Conservation (phyloP, 495 filamentous ascomycete genomes). For the Clohesyomyces aquaticus region DNA sequence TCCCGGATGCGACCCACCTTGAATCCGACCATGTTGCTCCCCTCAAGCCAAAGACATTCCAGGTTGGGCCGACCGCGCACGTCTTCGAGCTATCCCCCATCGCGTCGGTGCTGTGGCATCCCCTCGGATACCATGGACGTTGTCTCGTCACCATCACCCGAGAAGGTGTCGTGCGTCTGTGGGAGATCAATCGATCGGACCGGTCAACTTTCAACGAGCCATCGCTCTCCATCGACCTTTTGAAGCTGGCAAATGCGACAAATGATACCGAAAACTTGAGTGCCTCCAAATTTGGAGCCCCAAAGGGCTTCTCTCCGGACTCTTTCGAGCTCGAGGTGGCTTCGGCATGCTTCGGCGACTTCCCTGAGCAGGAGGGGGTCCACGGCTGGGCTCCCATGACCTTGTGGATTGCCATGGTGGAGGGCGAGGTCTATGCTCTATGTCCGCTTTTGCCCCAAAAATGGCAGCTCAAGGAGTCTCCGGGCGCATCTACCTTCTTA, state of each 20-base stretch:
- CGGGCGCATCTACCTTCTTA: slow-evolving; percentile 69
- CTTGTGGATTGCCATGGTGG: slow-evolving; percentile 85
- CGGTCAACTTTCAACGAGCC: slow-evolving; percentile 82
- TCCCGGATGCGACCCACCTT: slow-evolving; percentile 77
- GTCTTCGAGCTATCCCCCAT: slow-evolving; percentile 79
- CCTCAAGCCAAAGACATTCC: slow-evolving; percentile 78
- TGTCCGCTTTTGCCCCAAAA: slow-evolving; percentile 82
- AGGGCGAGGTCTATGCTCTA: slow-evolving; percentile 87
- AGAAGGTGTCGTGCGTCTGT: slow-evolving; percentile 82
- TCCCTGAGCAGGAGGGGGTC: slow-evolving; percentile 59
- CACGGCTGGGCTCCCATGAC: slow-evolving; percentile 90
- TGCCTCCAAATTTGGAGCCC: slow-evolving; percentile 68
- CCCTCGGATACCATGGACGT: slow-evolving; percentile 70
- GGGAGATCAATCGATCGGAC: slow-evolving; percentile 80
- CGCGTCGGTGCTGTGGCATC: slow-evolving; percentile 83
- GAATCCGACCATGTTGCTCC: slow-evolving; percentile 62
- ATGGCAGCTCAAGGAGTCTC: slow-evolving; percentile 65
- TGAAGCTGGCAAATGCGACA: slow-evolving; percentile 77
- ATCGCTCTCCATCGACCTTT: slow-evolving; percentile 78
- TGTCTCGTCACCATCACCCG: slow-evolving; percentile 82
- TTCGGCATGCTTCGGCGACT: slow-evolving; percentile 78
- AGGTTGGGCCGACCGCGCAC: slow-evolving; percentile 84
- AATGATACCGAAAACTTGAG: slow-evolving; percentile 75
- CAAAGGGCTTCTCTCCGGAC: slow-evolving; percentile 82
- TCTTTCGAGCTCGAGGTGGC: slow-evolving; percentile 84